Evolutionary conservation across 1,284 basidiomycete genomes (phyloP), one percentile per base, ranked within the genome.

Genomic region (Fomes fomentarius): DNA sequence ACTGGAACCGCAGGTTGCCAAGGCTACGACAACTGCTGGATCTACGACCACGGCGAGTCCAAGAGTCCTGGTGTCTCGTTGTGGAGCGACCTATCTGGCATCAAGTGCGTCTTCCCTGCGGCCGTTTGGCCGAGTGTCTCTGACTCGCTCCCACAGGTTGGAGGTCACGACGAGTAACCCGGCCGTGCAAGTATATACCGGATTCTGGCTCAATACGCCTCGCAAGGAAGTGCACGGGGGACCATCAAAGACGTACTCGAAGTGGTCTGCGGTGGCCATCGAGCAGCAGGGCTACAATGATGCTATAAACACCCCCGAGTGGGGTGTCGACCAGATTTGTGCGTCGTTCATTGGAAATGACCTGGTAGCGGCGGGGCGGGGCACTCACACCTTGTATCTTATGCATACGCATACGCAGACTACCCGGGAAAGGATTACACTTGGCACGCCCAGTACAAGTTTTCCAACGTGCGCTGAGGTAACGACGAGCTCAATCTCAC

Each of bases 281-380:
- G 82, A 84, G 63, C 80, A 80, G 63, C 73, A 83, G 63, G 80
- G 82, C 1, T 78, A 78, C 54, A 72, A 83, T 31, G 82, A 76
- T 59, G 81, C 78, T 5, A 80, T 83, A 52, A 81, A 83, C 55
- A 79, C 78, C 6, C 80, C 78, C 0, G 76, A 81, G 57, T 83
- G 78, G 78, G 66, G 70, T 10, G 69, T 80, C 1, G 74, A 82
- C 65, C 78, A 81, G 58, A 81, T 83, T 34, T 81, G 79, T 80
- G 61, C 63, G 77, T 70, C n/a, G n/a, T n/a, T n/a, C n/a, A n/a
- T n/a, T n/a, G n/a, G n/a, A n/a, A n/a, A n/a, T n/a, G n/a, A n/a
- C n/a, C n/a, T n/a, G n/a, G n/a, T n/a, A n/a, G n/a, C n/a, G n/a
- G n/a, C n/a, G n/a, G n/a, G n/a, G n/a, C n/a, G n/a, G n/a, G n/a